phyloP scores from a whole-genome alignment of 2,329 filamentous ascomycete species.

The Exserohilum turcica region DNA sequence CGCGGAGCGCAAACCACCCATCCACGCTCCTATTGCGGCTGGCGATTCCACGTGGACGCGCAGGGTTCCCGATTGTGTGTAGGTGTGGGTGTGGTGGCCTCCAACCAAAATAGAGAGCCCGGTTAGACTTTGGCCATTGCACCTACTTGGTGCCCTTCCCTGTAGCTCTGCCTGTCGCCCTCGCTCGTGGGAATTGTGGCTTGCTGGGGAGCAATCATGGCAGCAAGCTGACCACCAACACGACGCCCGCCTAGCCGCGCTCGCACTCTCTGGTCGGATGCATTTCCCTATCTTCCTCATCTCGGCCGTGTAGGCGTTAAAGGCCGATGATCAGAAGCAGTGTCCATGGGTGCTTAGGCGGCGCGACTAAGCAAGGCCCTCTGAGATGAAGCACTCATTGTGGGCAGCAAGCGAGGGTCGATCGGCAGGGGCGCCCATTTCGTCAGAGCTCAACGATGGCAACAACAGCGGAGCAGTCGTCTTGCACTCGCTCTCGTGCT shows the following conservation, averaged over 20 bases:
- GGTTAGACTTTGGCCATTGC: no score
- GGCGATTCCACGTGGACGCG: slow-evolving; percentile 37
- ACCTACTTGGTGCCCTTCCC: no score
- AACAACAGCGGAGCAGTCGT: slow-evolving; percentile 17
- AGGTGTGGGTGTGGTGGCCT: no score
- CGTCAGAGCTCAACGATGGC: slow-evolving; percentile 24
- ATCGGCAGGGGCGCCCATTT: slow-evolving; percentile 28
- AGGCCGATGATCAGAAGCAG: slow-evolving; percentile 4
- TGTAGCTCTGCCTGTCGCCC: no score
- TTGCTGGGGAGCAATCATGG: no score
- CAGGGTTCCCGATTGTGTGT: slow-evolving; percentile 29
- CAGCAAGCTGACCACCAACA: no score
- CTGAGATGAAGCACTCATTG: slow-evolving; percentile 15
- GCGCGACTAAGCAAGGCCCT: not conserved
- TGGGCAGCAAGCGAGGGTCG: slow-evolving; percentile 19
- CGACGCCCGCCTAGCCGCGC: not conserved
- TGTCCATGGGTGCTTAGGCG: not conserved
- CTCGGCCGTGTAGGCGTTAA: slow-evolving; percentile 1
- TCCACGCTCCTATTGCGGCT: slow-evolving; percentile 24
- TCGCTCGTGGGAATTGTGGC: no score
- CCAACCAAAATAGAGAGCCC: no score
- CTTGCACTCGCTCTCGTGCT: no score
- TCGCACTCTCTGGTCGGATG: not conserved
- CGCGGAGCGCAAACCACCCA: slow-evolving; percentile 15
- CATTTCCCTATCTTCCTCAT: no score